A percentile compares a stretch with the other conserved stretches of the same genome.
Evolutionary conservation across 257 asterid species (phyloP).

Genomic region (Solanum medicagineum): DNA sequence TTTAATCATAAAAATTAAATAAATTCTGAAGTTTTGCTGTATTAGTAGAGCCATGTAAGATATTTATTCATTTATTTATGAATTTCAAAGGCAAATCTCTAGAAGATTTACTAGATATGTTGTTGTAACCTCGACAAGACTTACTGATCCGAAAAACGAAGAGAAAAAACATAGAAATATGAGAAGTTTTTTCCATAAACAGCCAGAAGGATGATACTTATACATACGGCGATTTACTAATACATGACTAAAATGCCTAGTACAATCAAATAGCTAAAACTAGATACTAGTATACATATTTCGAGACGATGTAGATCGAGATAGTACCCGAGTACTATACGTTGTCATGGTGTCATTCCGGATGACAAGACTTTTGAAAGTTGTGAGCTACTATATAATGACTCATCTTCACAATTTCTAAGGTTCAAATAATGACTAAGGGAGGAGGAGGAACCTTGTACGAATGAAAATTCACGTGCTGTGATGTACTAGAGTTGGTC

Average conservation of each 20-base stretch:
- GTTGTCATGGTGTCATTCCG: neutral
- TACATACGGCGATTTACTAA: neutral
- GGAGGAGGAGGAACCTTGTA: neutral
- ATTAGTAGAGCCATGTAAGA: neutral
- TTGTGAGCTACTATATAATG: neutral
- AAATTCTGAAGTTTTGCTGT: neutral
- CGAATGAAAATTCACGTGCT: neutral
- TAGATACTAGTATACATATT: neutral
- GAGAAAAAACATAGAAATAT: neutral
- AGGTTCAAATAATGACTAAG: neutral
- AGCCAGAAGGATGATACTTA: neutral
- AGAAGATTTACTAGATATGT: neutral
- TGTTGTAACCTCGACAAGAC: neutral
- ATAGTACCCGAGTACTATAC: neutral
- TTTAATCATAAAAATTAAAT: neutral
- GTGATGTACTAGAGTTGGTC: conserved; percentile 3
- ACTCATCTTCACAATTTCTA: neutral
- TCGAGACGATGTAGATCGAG: neutral
- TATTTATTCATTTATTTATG: neutral
- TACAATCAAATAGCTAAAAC: neutral
- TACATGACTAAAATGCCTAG: neutral
- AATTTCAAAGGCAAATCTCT: neutral
- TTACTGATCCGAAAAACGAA: neutral
- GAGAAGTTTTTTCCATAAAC: neutral
- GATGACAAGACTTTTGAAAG: neutral